Evolutionary conservation across 2,329 filamentous ascomycete species (phyloP), one percentile per base, ranked within the genome.

Genomic region (Saccharata proteae): DNA sequence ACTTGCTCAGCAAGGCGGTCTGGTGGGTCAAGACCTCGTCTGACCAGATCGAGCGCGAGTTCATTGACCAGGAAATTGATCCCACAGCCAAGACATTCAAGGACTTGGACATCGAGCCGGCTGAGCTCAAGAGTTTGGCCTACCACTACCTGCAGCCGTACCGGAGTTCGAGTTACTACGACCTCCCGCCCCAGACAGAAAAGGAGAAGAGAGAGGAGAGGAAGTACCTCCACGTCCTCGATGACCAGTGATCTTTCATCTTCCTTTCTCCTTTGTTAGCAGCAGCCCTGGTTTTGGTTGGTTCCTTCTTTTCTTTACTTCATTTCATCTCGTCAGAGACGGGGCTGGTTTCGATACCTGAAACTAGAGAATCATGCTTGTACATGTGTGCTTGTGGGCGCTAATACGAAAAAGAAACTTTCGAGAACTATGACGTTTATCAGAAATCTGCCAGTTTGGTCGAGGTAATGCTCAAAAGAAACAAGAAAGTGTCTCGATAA

Each of bases 131-230:
- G 56, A 77, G 81, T 57, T 75, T 84, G 55, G 93, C 84, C 43
- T 96, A 88, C 61, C 80, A 92, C 59, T 98, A 98, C 62, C 60
- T 96, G 66, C 80, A 92, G 80, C 80, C 77, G 57, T 94, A 83
- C 69, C 80, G 90, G 54, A 88, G 81, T 61, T 73, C 80, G 36
- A 73, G 77, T 48, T 90, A 78, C 71, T 93, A 92, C 59, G 88
- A 98, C 54, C 69, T 96, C 43, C 90, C 90, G 30, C 88, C 90
- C 29, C 78, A 88, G 49, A 94, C 88, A 19, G 88, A 94, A 64
- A 81, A 80, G 59, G 90, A 98, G 69, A 90, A 77, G 71, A 71
- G 73, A 48, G 86, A 96, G 59, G 86, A 96, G 62, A 90, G 78
- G 72, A 90, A 94, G 69, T 98, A 93, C 58, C 65, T 96, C 57